phyloP scores from a whole-genome alignment of 495 filamentous ascomycete genomes.

The Pseudevernia furfuracea region DNA sequence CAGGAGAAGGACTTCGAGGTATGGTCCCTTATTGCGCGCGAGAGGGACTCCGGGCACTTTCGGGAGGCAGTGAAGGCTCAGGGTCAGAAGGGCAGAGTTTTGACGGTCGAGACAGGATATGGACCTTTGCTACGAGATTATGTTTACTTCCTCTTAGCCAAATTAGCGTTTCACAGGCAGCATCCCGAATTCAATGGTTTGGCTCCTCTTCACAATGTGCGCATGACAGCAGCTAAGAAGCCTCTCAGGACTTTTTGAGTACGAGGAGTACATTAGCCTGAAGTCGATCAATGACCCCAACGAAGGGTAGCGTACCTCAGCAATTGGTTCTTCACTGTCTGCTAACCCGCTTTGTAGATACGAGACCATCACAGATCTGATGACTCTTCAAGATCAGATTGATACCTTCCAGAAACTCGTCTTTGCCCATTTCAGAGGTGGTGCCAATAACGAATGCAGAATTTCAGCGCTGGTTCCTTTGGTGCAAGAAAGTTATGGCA shows the following conservation, averaged over 20 bases:
- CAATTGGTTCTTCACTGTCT: background rate
- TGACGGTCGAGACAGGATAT: conserved; percentile 55
- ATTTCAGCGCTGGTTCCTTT: conserved; percentile 90
- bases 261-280: conserved; percentile 96
- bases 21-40: conserved; percentile 19
- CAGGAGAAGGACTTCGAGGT: conserved; percentile 78
- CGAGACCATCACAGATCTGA: conserved; percentile 92
- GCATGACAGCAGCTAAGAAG: conserved; percentile 21
- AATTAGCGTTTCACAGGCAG: conserved; percentile 87
- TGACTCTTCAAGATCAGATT: conserved; percentile 95
- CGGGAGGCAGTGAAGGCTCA: background rate
- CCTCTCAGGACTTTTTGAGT: conserved; percentile 71
- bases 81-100: background rate
- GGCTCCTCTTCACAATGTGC: conserved; percentile 4
- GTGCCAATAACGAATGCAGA: conserved; percentile 89
- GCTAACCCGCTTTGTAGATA: conserved; percentile 48
- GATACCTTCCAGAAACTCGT: conserved; percentile 97
- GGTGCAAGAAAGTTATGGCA: conserved; percentile 96
- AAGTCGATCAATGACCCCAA: conserved; percentile 98
- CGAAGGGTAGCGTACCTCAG: conserved; percentile 53
- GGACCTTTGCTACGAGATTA: conserved; percentile 90
- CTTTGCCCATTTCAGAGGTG: conserved; percentile 87
- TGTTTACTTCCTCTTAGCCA: conserved; percentile 85
- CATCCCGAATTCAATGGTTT: conserved; percentile 97
- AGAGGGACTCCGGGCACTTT: background rate